Evolutionary conservation across 352 stramenopile genomes (phyloP), one percentile per base, ranked within the genome.

Genomic region (Globisporangium polare): DNA sequence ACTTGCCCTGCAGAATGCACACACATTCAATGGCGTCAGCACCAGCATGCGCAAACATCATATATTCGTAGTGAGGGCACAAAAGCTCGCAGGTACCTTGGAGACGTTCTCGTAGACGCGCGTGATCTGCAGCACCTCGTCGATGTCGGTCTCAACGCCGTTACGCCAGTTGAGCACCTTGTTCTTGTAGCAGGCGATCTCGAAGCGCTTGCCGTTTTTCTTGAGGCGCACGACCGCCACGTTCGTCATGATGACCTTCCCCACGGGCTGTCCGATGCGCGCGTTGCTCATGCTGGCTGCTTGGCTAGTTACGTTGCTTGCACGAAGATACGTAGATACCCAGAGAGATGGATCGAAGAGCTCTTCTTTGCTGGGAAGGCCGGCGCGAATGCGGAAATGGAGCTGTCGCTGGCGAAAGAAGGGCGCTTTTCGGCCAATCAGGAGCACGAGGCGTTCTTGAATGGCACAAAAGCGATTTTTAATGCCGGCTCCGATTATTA

Each of bases 141-240:
- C 92, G 43, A 99, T 86, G 80, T 99, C 97, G 50, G 88, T 97
- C 77, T 99, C 97, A 37, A 99, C 88, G 55, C 97, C 95, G 73
- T 98, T 97, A 57, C 97, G 89, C 86, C 97, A 99, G 79, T 99
- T 98, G 29, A 99, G 79, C 31, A 98, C 95, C 75, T 99, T 99
- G 87, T 99, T 99, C 63, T 96, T 95, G 80, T 99, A 99, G 73
- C 96, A 99, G 13, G 97, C 97, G 55, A 99, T 97, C 77, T 99
- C 97, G 72, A 99, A 99, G 45, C 96, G 87, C 69, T 98, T 97
- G n/a, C 96, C 96, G 45, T 78, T 75, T 49, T 93, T 95, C 62
- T 98, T 93, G 50, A 99, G 88, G 43, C 94, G 84, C 59, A 99
- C 97, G 15, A 99, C 83, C 17, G 96, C 97, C 35, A 99, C 96